Conservation (phyloP, 179 eudicot genomes). For the Drosera spatulata region DNA sequence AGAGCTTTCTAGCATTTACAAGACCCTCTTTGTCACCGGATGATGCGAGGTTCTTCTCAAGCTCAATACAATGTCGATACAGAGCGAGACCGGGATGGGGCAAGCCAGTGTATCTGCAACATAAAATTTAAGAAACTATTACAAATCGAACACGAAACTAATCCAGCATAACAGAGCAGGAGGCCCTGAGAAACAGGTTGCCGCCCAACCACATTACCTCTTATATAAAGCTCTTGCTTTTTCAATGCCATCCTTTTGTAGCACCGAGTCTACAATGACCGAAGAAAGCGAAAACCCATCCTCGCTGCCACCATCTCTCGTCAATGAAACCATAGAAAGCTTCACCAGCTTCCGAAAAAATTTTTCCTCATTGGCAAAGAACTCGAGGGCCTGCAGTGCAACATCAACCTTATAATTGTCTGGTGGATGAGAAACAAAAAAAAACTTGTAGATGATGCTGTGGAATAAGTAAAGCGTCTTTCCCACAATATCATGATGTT, state of each 20-base stretch:
- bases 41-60: conserved; percentile 54
- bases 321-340: conserved; percentile 37
- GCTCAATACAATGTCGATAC: conserved; percentile 54
- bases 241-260: conserved; percentile 54
- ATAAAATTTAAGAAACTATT: not conserved
- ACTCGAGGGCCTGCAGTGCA: conserved; percentile 57
- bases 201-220: conserved; percentile 28
- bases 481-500: not conserved
- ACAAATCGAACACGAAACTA: not conserved
- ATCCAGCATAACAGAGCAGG: not conserved
- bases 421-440: not conserved
- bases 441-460: not conserved
- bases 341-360: conserved; percentile 55
- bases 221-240: conserved; percentile 67
- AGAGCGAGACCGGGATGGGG: conserved; percentile 71
- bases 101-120: conserved; percentile 16
- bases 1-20: conserved; percentile 48
- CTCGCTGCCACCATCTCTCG: conserved; percentile 75
- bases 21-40: conserved; percentile 40
- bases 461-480: not conserved
- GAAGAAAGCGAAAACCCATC: conserved; percentile 65
- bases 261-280: conserved; percentile 35
- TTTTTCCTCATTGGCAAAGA: conserved; percentile 32
- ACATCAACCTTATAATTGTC: not conserved
- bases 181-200: not conserved